These are phyloP conservation scores for Diaporthe nobilis DNA, from an alignment of 2,329 filamentous ascomycete species.

Conservation along the genomic window DNA sequence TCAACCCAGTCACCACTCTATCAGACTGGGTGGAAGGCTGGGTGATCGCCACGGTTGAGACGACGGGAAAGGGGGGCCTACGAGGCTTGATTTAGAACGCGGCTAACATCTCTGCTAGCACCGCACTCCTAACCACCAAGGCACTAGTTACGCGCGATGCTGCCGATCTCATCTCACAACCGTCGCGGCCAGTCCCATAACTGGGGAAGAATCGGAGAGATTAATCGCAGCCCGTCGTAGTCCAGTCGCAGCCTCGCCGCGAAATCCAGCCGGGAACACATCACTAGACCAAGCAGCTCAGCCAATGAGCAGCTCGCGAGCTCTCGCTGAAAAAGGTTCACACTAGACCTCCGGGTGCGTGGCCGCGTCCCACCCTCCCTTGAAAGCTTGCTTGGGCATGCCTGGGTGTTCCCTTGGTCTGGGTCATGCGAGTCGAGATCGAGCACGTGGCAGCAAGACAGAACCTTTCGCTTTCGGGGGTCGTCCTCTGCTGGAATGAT, in stretches of 20 bases:
- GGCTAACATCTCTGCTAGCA: conserved; percentile 21
- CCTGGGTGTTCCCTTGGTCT: conserved; percentile 28
- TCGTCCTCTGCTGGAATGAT: conserved; percentile 6
- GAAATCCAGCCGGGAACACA: conserved; percentile 21
- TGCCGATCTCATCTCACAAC: conserved; percentile 34
- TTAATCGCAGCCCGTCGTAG: conserved; percentile 6
- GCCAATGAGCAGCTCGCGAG: conserved; percentile 24
- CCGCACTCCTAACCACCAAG: conserved; percentile 16
- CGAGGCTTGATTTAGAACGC: conserved; percentile 26
- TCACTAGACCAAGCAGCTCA: neutral
- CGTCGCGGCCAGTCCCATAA: conserved; percentile 18
- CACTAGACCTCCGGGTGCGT: conserved; percentile 7
- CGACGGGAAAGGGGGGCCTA: conserved; percentile 14
- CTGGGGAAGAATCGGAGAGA: conserved; percentile 17
- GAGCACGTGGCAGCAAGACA: conserved; percentile 32
- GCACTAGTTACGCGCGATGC: conserved; percentile 3
- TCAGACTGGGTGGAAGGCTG: conserved; percentile 1
- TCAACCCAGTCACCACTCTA: neutral
- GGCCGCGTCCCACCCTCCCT: conserved; percentile 23
- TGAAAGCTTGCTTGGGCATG: neutral
- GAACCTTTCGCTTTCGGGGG: conserved; percentile 3
- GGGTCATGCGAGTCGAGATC: conserved; percentile 29
- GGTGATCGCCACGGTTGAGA: conserved; percentile 32
- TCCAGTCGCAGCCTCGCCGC: conserved; percentile 18
- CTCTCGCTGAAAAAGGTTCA: neutral